Conservation (phyloP, 345 rosid genomes). For the Rhizophora mangle region DNA sequence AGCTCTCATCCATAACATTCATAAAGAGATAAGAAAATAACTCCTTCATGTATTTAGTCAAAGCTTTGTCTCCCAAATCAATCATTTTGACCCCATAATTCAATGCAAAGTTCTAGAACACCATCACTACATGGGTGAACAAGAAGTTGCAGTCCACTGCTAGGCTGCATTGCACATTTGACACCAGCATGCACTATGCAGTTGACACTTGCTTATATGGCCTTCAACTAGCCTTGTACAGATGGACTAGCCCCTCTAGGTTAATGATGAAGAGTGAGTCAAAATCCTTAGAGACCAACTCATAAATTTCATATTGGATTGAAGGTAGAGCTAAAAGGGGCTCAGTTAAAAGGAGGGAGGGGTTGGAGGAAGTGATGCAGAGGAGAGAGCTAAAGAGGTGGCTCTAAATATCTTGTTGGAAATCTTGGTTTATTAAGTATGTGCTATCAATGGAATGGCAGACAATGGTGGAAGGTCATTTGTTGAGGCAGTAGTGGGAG, state of each 20-base stretch:
- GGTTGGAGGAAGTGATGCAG: constrained; percentile 61
- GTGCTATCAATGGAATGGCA: too few species aligned
- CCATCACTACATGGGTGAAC: constrained; percentile 78
- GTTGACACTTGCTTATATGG: constrained; percentile 28
- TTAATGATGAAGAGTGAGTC: constrained; percentile 46
- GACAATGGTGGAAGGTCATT: too few species aligned
- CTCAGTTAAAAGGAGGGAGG: constrained; percentile 20
- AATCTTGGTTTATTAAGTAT: constrained; percentile 1
- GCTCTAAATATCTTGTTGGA: constrained; percentile 28
- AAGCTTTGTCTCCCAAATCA: too few species aligned
- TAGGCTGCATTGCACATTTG: constrained; percentile 64
- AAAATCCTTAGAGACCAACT: too few species aligned
- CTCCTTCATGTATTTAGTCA: too few species aligned
- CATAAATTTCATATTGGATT: too few species aligned
- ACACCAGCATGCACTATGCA: constrained; percentile 53
- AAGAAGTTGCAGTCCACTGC: constrained; percentile 91
- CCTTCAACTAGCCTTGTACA: too few species aligned
- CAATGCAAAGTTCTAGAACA: constrained; percentile 63
- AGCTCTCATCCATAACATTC: too few species aligned
- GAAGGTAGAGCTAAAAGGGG: too few species aligned
- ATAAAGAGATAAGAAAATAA: too few species aligned
- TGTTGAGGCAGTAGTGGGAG: too few species aligned
- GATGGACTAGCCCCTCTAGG: constrained; percentile 45
- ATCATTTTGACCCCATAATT: too few species aligned
- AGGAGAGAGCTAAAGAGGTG: constrained; percentile 76